Percentiles rank a stretch among this genome's conserved stretches.
Conservation (phyloP, 768 basidiomycete species). For the Paxillus involutus region DNA sequence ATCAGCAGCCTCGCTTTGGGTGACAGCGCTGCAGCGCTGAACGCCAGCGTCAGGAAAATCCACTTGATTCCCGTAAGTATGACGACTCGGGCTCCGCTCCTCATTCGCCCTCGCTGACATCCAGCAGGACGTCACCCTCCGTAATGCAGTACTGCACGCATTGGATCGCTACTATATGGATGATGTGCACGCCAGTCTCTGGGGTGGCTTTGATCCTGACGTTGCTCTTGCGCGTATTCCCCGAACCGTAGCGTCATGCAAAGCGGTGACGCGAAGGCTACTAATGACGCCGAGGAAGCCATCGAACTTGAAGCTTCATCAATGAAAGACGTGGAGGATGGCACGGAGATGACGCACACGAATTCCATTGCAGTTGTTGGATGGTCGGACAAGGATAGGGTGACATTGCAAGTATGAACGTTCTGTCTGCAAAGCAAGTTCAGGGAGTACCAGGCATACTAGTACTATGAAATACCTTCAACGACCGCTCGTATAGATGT, state of each 20-base stretch:
- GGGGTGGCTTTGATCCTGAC: slow-evolving; percentile 51
- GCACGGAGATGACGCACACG: too few species aligned
- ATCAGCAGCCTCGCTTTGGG: slow-evolving; percentile 28
- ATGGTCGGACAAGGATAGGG: too few species aligned
- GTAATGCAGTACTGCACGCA: slow-evolving; percentile 54
- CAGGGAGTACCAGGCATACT: too few species aligned
- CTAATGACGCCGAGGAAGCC: slow-evolving; percentile 30
- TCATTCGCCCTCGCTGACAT: background rate
- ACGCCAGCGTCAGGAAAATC: slow-evolving; percentile 44
- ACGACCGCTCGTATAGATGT: too few species aligned
- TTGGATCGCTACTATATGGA: slow-evolving; percentile 68
- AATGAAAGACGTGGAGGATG: too few species aligned
- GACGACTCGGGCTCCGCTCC: background rate
- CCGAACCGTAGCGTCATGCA: slow-evolving; percentile 51
- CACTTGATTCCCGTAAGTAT: slow-evolving; percentile 28
- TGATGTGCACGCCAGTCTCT: slow-evolving; percentile 58
- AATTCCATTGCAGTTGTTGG: too few species aligned
- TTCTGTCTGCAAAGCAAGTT: too few species aligned
- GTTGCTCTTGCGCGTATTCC: slow-evolving; percentile 60
- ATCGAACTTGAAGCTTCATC: too few species aligned
- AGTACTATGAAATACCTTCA: too few species aligned
- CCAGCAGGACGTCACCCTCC: slow-evolving; percentile 47
- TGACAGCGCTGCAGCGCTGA: slow-evolving; percentile 43
- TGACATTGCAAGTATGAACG: too few species aligned
- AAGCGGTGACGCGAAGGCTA: slow-evolving; percentile 18